Evolutionary conservation across 1,284 basidiomycete genomes (phyloP).

Genomic region (Cryptococcus jaspeensis): DNA sequence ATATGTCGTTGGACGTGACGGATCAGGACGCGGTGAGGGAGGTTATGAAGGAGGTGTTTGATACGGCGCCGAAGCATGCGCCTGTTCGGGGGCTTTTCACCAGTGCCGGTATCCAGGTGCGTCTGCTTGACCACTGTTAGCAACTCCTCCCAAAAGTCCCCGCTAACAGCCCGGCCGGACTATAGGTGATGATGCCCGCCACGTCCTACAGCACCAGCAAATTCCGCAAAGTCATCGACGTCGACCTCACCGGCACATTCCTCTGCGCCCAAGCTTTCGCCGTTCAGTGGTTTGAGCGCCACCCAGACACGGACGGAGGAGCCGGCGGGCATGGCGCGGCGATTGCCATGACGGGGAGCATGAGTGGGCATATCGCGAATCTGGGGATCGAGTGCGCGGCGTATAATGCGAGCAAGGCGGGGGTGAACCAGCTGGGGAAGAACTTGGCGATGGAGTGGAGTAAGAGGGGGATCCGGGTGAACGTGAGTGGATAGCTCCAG

Average conservation of each 20-base stretch:
- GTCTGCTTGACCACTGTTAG: too few species aligned
- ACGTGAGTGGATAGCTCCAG: slow-evolving; percentile 21
- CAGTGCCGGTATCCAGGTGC: slow-evolving; percentile 67
- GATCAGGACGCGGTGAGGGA: slow-evolving; percentile 59
- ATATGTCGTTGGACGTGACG: slow-evolving; percentile 64
- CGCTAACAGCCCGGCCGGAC: too few species aligned
- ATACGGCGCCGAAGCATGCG: slow-evolving; percentile 56
- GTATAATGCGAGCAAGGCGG: slow-evolving; percentile 37
- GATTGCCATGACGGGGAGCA: slow-evolving; percentile 78
- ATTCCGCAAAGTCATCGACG: slow-evolving; percentile 69
- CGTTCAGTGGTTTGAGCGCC: slow-evolving; percentile 18
- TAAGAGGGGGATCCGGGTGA: slow-evolving; percentile 64
- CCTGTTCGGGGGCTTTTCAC: slow-evolving; percentile 55
- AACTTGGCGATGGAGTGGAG: slow-evolving; percentile 83
- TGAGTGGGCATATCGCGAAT: slow-evolving; percentile 83
- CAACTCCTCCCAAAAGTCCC: too few species aligned
- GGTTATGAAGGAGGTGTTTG: slow-evolving; percentile 60
- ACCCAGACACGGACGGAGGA: slow-evolving; percentile 10
- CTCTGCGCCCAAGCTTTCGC: slow-evolving; percentile 29
- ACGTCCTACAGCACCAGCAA: slow-evolving; percentile 68
- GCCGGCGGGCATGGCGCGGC: slow-evolving; percentile 70
- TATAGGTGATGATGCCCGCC: slow-evolving; percentile 61
- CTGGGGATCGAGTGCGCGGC: slow-evolving; percentile 48
- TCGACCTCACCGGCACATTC: slow-evolving; percentile 59
- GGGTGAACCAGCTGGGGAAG: slow-evolving; percentile 44